Conservation (phyloP, 2,329 filamentous ascomycete genomes). For the Alternaria tenuissima region DNA sequence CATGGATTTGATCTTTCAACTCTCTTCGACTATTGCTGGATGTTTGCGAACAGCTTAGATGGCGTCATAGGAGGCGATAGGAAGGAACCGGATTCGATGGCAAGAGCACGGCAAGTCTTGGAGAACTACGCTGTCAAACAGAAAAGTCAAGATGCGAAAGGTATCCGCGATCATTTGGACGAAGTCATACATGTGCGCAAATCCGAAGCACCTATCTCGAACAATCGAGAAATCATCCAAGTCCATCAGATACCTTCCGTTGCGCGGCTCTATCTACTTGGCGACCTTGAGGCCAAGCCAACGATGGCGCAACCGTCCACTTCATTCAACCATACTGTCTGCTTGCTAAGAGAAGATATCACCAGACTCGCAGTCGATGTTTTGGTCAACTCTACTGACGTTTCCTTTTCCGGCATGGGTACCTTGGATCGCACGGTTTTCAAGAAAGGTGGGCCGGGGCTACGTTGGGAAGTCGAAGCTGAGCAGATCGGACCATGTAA, state of each 20-base stretch:
- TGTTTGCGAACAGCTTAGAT: conserved; percentile 34
- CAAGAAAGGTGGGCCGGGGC: conserved; percentile 34
- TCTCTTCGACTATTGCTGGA: conserved; percentile 31
- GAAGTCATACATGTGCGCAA: conserved; percentile 37
- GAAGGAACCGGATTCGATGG: conserved; percentile 25
- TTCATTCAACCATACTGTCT: conserved; percentile 40
- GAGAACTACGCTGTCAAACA: conserved; percentile 31
- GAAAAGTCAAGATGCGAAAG: conserved; percentile 22
- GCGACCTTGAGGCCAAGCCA: conserved; percentile 31
- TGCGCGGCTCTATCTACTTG: conserved; percentile 36
- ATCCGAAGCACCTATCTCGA: conserved; percentile 23
- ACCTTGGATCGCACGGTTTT: conserved; percentile 44
- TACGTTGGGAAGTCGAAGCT: conserved; percentile 29
- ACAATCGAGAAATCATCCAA: conserved; percentile 27
- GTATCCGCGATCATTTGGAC: conserved; percentile 30
- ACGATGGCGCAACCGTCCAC: conserved; percentile 34
- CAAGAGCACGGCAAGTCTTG: conserved; percentile 28
- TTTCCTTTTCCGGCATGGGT: conserved; percentile 36
- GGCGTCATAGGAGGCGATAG: conserved; percentile 25
- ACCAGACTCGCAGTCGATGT: conserved; percentile 44
- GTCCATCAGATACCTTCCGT: conserved; percentile 40
- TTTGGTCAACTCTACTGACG: conserved; percentile 45
- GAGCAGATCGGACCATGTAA: conserved; percentile 33
- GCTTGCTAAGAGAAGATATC: conserved; percentile 44
- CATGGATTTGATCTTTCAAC: conserved; percentile 26